Evolutionary conservation across 2,329 filamentous ascomycete species (phyloP), one percentile per base, ranked within the genome.

Genomic region (Dothidotthia symphoricarpi): DNA sequence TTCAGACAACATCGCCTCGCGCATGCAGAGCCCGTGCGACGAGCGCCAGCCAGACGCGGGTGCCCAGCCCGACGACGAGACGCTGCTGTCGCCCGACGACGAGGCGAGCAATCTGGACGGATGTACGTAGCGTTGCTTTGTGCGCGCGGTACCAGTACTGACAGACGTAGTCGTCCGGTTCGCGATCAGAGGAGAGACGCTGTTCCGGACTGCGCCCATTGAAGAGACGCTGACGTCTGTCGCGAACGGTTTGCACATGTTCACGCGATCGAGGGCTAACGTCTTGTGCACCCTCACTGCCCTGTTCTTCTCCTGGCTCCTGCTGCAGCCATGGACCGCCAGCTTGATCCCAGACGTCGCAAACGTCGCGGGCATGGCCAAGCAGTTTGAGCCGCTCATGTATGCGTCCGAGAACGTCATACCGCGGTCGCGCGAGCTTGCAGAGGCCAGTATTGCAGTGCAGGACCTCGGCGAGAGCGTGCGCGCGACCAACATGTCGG

Each of bases 391-490:
- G 65, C 91, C 91, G 5, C 77, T 96, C 29, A 94, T 97, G 46
- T 93, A 93, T 71, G 95, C 94, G 63, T 95, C 89, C 0, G 89
- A 96, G 59, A 86, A 90, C 61, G 89, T 89, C 7, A 83, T 89
- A 28, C 79, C 83, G 25, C 89, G 95, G 60, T 88, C 95, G 27
- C 83, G 85, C 41, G 88, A 94, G 48, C 73, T 97, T 32, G 89
- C 95, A 66, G 88, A 93, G 37, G 95, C 90, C 0, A 88, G 89
- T 28, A 84, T 95, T 22, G 91, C 91, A 1, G 89, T 97, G 16
- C 95, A 90, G 87, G 91, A 97, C 63, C 76, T 97, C 5, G 86
- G 88, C 41, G 91, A 96, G 74, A 94, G 85, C 49, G 86, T 96
- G 39, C 81, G 90, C 33, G 82, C 80, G 4, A 90, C 88, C 42